Conservation (phyloP, 768 basidiomycete species). For the Podaxis sp. region DNA sequence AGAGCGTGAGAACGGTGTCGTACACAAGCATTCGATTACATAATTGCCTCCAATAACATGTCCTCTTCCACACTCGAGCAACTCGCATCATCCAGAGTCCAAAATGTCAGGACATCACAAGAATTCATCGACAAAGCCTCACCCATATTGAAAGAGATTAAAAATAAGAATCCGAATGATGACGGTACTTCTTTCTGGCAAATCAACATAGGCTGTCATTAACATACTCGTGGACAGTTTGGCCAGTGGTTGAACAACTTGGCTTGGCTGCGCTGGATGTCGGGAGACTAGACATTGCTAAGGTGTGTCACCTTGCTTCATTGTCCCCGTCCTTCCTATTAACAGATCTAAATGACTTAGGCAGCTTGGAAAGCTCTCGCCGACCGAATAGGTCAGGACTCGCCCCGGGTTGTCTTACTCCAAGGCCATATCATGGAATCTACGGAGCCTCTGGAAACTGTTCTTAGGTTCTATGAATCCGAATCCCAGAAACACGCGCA, state of each 20-base stretch:
- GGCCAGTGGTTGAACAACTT: slow-evolving; percentile 80
- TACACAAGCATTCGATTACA: slow-evolving; percentile 4
- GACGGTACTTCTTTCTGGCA: slow-evolving; percentile 37
- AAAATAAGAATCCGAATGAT: slow-evolving; percentile 46
- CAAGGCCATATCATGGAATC: slow-evolving; percentile 78
- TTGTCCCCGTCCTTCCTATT: neutral
- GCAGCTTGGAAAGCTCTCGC: slow-evolving; percentile 9
- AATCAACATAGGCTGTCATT: neutral
- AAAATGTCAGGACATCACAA: slow-evolving; percentile 51
- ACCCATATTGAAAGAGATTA: slow-evolving; percentile 38
- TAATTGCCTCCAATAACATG: slow-evolving; percentile 23
- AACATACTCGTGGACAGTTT: slow-evolving; percentile 42
- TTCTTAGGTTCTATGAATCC: slow-evolving; percentile 61
- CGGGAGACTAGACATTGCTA: slow-evolving; percentile 66
- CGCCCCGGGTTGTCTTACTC: slow-evolving; percentile 75
- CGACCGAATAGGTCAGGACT: slow-evolving; percentile 39
- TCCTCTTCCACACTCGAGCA: slow-evolving; percentile 46
- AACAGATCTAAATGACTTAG: neutral
- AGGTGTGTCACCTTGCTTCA: slow-evolving; percentile 42
- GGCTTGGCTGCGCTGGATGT: slow-evolving; percentile 74
- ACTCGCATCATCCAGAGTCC: slow-evolving; percentile 50
- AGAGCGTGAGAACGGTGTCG: neutral
- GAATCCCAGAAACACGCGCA: slow-evolving; percentile 61
- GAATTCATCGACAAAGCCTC: slow-evolving; percentile 55
- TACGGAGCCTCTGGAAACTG: slow-evolving; percentile 49